phyloP scores from a whole-genome alignment of 768 basidiomycete genomes.

The Dacryopinax spathularia region DNA sequence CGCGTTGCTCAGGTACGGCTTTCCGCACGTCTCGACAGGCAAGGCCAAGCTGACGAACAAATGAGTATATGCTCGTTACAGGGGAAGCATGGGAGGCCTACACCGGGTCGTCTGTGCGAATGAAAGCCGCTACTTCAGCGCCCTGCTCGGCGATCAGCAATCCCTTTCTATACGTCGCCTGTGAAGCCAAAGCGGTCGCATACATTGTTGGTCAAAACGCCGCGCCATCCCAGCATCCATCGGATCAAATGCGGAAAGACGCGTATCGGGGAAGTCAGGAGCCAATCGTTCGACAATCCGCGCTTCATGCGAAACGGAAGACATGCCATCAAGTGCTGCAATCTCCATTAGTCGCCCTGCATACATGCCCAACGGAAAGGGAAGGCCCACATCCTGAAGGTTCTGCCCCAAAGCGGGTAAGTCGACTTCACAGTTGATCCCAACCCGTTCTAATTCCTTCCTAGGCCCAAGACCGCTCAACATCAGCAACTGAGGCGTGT shows the following conservation, averaged over 20 bases:
- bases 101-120: background rate
- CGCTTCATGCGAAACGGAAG: background rate
- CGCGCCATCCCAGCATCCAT: background rate
- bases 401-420: slow-evolving; percentile 32
- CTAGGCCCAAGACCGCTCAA: slow-evolving; percentile 31
- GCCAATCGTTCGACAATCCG: background rate
- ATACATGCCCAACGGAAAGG: no score
- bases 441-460: slow-evolving; percentile 19
- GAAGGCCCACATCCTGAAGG: slow-evolving; percentile 28
- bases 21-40: background rate
- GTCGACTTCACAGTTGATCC: slow-evolving; percentile 24
- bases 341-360: no score
- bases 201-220: background rate
- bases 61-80: no score
- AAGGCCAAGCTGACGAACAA: no score
- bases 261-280: background rate
- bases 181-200: no score
- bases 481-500: slow-evolving; percentile 31
- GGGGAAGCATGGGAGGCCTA: no score
- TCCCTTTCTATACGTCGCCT: no score
- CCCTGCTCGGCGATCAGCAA: no score
- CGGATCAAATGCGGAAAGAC: background rate
- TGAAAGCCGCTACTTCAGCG: background rate
- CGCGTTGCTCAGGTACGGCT: background rate
- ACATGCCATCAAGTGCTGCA: background rate